Base-by-base conservation (phyloP, 345 rosid genomes). In the Dovyalis caffra region DNA sequence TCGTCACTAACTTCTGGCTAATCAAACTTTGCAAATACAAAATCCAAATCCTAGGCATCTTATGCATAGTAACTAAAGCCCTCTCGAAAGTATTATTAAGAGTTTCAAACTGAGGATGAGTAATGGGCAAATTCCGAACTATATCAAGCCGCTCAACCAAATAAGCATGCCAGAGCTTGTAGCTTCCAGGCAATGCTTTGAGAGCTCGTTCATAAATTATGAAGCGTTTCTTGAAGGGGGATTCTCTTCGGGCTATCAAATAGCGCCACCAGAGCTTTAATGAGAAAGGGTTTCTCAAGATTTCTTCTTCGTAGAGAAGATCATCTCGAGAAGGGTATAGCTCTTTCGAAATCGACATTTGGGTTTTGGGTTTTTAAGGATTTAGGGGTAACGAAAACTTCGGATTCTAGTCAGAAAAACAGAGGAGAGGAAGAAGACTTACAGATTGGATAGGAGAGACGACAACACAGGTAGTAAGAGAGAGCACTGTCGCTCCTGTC, bases 251-350 rank as follows among this genome's bases (percentile, higher is more conserved):
- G 0, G 98, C 95, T 4, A 89, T 83, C 32, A 95, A 58, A 74
- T 93, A 95, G 5, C 99, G 89, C 99, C 99, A 95, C 99, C 99
- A 93, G 0, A 93, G 91, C 82, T 91, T 92, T 9, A 92, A 80
- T 77, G 92, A 90, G 49, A 91, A 95, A 0, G 96, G 95, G 67
- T 95, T 95, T 3, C 99, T 86, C 26, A 95, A 57, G 3, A 95
- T 80, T 87, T 95, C 99, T 45, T 95, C 99, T 71, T 95, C 98
- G 56, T 88, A 95, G 11, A 86, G 73, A 28, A 93, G 92, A 68
- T 95, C 98, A 16, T 91, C 97, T 33, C 89, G 83, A 9, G 97
- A 93, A 0, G 99, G 97, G 80, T 91, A 95, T 0, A 95, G 86
- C 69, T 91, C 98, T 77, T 83, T 85, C 10, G 98, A 81, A 10